phyloP scores from a whole-genome alignment of 2,329 filamentous ascomycete species.

The Penicillium polonicum region DNA sequence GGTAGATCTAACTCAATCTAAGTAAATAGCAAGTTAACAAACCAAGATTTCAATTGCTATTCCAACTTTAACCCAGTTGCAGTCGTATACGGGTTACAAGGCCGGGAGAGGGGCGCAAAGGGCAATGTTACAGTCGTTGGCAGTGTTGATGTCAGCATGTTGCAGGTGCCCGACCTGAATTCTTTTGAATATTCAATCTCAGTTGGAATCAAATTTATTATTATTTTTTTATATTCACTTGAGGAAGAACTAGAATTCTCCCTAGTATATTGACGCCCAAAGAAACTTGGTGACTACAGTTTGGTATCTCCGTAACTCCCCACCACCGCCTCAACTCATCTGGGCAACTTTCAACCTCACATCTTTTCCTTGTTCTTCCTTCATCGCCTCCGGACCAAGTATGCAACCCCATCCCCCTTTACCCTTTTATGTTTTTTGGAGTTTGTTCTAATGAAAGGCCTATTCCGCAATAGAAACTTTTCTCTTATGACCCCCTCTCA shows the following conservation, averaged over 20 bases:
- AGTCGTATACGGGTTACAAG: conserved; percentile 5
- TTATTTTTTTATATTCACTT: not conserved
- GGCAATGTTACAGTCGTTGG: conserved; percentile 22
- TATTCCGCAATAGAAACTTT: conserved; percentile 3
- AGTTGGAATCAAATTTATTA: not conserved
- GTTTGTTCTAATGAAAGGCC: not conserved
- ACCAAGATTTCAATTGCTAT: not conserved
- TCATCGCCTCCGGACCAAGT: conserved; percentile 7
- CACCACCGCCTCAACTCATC: conserved; percentile 23
- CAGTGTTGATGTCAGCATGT: conserved; percentile 28
- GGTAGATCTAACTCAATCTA: not conserved
- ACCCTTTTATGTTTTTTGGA: not conserved
- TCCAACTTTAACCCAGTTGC: not conserved
- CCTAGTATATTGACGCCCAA: not conserved
- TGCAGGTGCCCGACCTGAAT: conserved; percentile 5
- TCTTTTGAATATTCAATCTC: not conserved
- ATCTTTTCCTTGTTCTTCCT: conserved; percentile 13
- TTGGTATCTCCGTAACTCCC: conserved; percentile 13
- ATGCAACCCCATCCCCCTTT: conserved; percentile 4
- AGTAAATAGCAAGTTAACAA: not conserved
- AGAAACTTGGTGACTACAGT: not conserved
- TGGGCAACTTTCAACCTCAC: conserved; percentile 15
- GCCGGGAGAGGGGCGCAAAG: conserved; percentile 3
- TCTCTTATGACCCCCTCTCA: conserved; percentile 22
- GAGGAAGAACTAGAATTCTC: not conserved